Conservation (phyloP, 306 rosid genomes). For the Trifolium dubium region DNA sequence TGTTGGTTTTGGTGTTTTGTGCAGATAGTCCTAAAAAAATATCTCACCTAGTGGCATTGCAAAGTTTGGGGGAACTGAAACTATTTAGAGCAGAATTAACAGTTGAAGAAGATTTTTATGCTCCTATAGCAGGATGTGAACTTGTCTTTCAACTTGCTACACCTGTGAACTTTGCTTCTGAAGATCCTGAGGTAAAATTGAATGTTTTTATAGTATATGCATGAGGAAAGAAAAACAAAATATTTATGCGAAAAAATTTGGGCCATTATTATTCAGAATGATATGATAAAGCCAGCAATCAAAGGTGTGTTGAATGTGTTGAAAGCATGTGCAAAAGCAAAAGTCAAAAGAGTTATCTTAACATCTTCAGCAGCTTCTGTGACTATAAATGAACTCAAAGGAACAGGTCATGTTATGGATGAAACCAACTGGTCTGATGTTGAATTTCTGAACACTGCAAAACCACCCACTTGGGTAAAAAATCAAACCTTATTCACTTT, state of each 20-base stretch:
- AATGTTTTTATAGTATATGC: background rate
- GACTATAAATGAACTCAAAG: conserved; percentile 55
- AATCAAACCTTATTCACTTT: background rate
- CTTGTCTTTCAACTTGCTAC: conserved; percentile 87
- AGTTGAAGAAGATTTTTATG: conserved; percentile 65
- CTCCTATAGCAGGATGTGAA: conserved; percentile 71
- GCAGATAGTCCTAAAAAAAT: conserved; percentile 64
- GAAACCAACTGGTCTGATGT: conserved; percentile 76
- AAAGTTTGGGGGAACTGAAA: conserved; percentile 61
- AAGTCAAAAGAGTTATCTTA: conserved; percentile 71
- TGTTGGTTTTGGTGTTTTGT: conserved; percentile 16
- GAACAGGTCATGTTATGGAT: conserved; percentile 58
- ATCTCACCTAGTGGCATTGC: conserved; percentile 62
- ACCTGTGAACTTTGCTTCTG: conserved; percentile 76
- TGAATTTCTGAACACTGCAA: conserved; percentile 60
- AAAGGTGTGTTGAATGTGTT: conserved; percentile 72
- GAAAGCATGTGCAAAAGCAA: conserved; percentile 67
- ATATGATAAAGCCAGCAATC: conserved; percentile 86
- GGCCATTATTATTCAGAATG: conserved; percentile 54
- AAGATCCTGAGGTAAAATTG: conserved; percentile 77
- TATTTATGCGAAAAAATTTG: conserved; percentile 3
- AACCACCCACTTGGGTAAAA: conserved; percentile 83
- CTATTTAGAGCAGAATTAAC: conserved; percentile 72
- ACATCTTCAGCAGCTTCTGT: conserved; percentile 89
- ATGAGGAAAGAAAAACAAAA: background rate